phyloP scores from a whole-genome alignment of 2,329 filamentous ascomycete species.

The Ascochyta koolunga region DNA sequence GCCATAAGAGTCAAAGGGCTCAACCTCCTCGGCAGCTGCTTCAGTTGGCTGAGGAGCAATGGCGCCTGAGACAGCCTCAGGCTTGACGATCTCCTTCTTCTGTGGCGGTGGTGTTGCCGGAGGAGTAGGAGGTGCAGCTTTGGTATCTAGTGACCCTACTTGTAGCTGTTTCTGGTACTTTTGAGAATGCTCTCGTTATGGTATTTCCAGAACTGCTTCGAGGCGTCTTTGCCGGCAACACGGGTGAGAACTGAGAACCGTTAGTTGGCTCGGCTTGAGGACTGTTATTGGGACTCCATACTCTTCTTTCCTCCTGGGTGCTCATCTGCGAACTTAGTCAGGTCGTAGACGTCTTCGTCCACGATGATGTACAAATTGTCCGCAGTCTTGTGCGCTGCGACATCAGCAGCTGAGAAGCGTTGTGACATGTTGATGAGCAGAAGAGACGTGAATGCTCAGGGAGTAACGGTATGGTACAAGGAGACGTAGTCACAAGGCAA shows the following conservation, averaged over 20 bases:
- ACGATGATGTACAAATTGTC: slow-evolving; percentile 88
- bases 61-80: slow-evolving; percentile 65
- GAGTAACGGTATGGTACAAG: slow-evolving; percentile 21
- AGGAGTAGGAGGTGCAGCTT: slow-evolving; percentile 63
- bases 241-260: slow-evolving; percentile 62
- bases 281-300: slow-evolving; percentile 45
- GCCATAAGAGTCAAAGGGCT: slow-evolving; percentile 83
- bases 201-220: slow-evolving; percentile 72
- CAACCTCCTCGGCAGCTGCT: slow-evolving; percentile 61
- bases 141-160: slow-evolving; percentile 80
- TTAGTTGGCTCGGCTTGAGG: slow-evolving; percentile 19
- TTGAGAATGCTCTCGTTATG: slow-evolving; percentile 67
- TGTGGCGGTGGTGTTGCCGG: slow-evolving; percentile 56
- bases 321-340: slow-evolving; percentile 70
- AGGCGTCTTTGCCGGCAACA: slow-evolving; percentile 70
- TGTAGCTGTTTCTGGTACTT: slow-evolving; percentile 67
- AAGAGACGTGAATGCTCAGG: slow-evolving; percentile 11
- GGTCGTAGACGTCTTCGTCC: slow-evolving; percentile 93
- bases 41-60: slow-evolving; percentile 47
- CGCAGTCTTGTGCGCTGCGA: slow-evolving; percentile 88
- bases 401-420: slow-evolving; percentile 81
- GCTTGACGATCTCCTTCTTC: slow-evolving; percentile 59
- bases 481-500: slow-evolving; percentile 29
- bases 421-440: slow-evolving; percentile 71
- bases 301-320: slow-evolving; percentile 74